Evolutionary conservation across 345 rosid genomes (phyloP).

Genomic region (Pistacia vera): DNA sequence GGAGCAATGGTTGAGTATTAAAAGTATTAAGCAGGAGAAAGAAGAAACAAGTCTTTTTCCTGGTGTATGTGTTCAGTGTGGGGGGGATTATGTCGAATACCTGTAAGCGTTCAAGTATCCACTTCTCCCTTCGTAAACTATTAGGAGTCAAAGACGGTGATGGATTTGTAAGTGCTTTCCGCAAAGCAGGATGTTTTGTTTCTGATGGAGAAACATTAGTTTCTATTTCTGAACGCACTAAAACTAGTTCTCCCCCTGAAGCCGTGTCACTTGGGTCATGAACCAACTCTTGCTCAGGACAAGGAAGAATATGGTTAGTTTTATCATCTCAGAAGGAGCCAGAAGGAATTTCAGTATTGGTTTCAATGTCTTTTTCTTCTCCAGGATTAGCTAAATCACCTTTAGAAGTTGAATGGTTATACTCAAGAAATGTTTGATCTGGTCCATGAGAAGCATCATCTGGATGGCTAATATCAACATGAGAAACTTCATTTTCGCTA

Average conservation of each 20-base stretch:
- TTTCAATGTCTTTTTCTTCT: conserved; percentile 37
- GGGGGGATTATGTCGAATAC: conserved; percentile 35
- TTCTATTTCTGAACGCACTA: conserved; percentile 30
- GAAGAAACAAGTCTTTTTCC: conserved; percentile 17
- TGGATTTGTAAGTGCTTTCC: conserved; percentile 35
- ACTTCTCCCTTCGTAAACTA: conserved; percentile 75
- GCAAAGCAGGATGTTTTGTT: conserved; percentile 28
- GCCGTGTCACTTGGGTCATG: conserved; percentile 34
- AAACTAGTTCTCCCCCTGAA: conserved; percentile 36
- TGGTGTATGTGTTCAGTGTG: conserved; percentile 14
- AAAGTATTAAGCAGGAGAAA: neutral
- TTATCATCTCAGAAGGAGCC: conserved; percentile 34
- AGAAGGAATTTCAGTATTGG: conserved; percentile 37
- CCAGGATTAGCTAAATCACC: conserved; percentile 37
- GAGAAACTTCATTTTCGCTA: conserved; percentile 30
- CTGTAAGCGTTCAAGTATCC: conserved; percentile 74
- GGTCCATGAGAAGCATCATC: conserved; percentile 36
- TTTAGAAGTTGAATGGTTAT: conserved; percentile 40
- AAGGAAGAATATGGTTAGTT: conserved; percentile 28
- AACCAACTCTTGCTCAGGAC: conserved; percentile 39
- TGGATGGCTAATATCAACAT: conserved; percentile 29
- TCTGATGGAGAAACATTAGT: conserved; percentile 40
- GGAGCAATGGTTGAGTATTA: neutral
- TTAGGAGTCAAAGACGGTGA: conserved; percentile 54
- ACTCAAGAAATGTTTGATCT: conserved; percentile 33